Base-by-base conservation (phyloP, 1,284 basidiomycete genomes). In the Austroboletus niveus region DNA sequence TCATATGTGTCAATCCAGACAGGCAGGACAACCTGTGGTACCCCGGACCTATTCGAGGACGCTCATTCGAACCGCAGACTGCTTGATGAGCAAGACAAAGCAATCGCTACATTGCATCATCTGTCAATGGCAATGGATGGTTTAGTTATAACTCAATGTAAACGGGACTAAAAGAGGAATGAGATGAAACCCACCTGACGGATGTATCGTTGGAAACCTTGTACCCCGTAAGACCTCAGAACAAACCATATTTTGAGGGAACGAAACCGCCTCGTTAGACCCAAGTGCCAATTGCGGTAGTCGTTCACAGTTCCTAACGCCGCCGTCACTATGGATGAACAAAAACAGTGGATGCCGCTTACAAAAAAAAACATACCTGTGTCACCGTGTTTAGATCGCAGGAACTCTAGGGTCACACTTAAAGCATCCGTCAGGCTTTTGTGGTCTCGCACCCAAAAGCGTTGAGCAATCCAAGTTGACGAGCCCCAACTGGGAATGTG, bases 231-330 rank as follows among this genome's bases (percentile, higher is more conserved):
- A 51, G 87, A 87, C 17, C 92, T 80, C 39, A 97, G 74, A 22
- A 97, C 90, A 63, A 97, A 98, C 92, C 92, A 98, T 12, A 98
- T 63, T 68, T 98, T 97, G 52, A 97, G 77, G 24, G 89, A 89
- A 24, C 95, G 81, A 79, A 98, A 98, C 30, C 92, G 82, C 22
- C 94, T 80, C 5, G 94, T 94, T 2, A 98, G 83, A 4, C 85
- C 81, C 30, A 97, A 76, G 63, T 96, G 92, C 92, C 94, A 94
- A 69, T 98, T 98, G 24, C 95, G 82, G 64, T 94, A 95, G 68
- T 99, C 95, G 58, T 92, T 86, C 8, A 94, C 94, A 0, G 80
- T 80, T 11, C 92, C 91, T 81, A 30, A 31, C 40, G 22, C 9
- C 40, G 27, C 11, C 1, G 17, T 27, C 29, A 30, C 9, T 9